A percentile compares a stretch with the other conserved stretches of the same genome.
Conservation (phyloP, 2,329 filamentous ascomycete genomes). For the Onygenales sp. region DNA sequence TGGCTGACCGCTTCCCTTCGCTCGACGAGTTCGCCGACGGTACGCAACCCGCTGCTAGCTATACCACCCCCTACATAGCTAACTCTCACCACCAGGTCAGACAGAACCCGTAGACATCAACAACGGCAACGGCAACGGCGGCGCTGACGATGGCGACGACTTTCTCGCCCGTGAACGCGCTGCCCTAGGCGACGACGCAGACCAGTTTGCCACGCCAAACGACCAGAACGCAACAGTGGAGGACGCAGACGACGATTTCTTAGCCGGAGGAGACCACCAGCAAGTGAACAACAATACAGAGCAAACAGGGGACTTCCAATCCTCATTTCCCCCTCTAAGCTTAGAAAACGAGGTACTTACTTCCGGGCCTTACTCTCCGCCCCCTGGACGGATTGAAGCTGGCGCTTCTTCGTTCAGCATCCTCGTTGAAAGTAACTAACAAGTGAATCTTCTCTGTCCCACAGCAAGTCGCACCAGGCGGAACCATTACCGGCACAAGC, state of each 20-base stretch:
- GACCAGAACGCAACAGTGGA: conserved; percentile 52
- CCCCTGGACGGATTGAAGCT: not conserved
- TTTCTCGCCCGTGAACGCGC: conserved; percentile 91
- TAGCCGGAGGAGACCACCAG: conserved; percentile 44
- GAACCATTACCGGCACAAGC: conserved; percentile 65
- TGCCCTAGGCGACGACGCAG: conserved; percentile 80
- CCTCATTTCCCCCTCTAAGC: conserved; percentile 79
- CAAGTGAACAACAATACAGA: conserved; percentile 11
- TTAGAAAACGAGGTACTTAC: conserved; percentile 58
- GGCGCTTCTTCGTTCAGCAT: not conserved
- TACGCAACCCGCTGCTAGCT: conserved; percentile 22
- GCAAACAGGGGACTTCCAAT: conserved; percentile 61
- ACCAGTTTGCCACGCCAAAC: conserved; percentile 72
- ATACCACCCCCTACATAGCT: not conserved
- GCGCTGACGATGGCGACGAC: conserved; percentile 57
- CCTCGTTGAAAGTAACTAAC: too few relatives aligned
- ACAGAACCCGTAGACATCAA: conserved; percentile 21
- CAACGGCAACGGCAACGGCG: conserved; percentile 6
- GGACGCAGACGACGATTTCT: conserved; percentile 62
- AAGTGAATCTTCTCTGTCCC: conserved; percentile 2
- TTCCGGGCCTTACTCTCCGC: not conserved
- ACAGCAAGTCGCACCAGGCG: conserved; percentile 63
- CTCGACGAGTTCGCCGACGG: conserved; percentile 65
- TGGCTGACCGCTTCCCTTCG: conserved; percentile 73
- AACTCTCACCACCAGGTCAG: not conserved